Base-by-base conservation (phyloP, 2,329 filamentous ascomycete species). In the Colletotrichum shisoi region DNA sequence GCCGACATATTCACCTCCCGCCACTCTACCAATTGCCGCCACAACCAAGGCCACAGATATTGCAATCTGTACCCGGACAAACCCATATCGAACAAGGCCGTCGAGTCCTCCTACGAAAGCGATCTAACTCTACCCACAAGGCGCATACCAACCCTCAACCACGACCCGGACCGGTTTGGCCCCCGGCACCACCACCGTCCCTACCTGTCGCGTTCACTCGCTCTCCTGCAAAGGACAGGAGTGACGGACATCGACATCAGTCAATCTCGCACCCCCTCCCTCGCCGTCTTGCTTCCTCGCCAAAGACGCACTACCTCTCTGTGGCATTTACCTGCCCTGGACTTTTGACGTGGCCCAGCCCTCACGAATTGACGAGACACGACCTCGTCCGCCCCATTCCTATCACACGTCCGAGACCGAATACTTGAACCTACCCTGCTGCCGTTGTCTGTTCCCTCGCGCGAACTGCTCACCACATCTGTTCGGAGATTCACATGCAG, bases 281-380 rank as follows among this genome's bases (percentile, higher is more conserved):
- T 34, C 2, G 1, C 27, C 37, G 58, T 39, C 58, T 66, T 12
- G 48, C 48, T 15, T 48, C 19, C 31, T 61, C 27, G 21, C 40
- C 40, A 17, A 53, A 21, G 52, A 34, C 48, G 42, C 19, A 24
- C 34, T 44, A 42, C 40, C 53, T 54, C n/a, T 49, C 21, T 19
- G 60, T 67, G 60, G 64, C 46, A 63, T 57, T 67, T 63, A 11
- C 49, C 64, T 58, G 53, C 53, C 53, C 24, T 53, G 24, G 34
- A 58, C 49, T 17, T 48, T 24, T 13, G n/a, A 58, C 31, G 39
- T 37, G n/a, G 34, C 24, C 60, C 46, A 67, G 46, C 60, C 52
- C 34, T 58, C 60, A 58, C 40, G n/a, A 54, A 17, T 67, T 46
- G 40, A 63, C 60, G 48, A 65, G 56, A 64, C 64, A 64, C 48